Conservation (phyloP, 108 stramenopile genomes). For the Nitzschia sp. region DNA sequence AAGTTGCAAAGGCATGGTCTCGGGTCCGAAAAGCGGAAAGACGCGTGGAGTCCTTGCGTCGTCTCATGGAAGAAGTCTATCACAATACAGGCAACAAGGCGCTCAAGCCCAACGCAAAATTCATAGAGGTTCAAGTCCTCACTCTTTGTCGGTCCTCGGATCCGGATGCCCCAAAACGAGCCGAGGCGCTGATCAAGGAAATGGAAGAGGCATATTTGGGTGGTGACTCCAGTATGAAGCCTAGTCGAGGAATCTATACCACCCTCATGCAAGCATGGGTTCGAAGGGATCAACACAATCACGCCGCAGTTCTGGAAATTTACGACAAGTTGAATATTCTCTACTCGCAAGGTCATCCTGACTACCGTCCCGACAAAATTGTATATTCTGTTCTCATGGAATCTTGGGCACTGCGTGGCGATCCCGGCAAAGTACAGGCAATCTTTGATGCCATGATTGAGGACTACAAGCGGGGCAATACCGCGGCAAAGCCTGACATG, state of each 20-base stretch:
- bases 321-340: constrained; percentile 18
- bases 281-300: neutral
- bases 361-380: constrained; percentile 28
- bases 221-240: constrained; percentile 26
- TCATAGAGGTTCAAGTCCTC: constrained; percentile 1
- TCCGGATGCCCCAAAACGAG: constrained; percentile 16
- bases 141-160: constrained; percentile 32
- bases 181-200: constrained; percentile 15
- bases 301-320: constrained; percentile 14
- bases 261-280: constrained; percentile 40
- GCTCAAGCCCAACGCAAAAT: constrained; percentile 17
- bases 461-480: constrained; percentile 25
- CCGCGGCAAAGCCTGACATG: constrained; percentile 25
- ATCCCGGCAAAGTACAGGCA: constrained; percentile 7
- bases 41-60: neutral
- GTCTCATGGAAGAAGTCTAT: neutral
- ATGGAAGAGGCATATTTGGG: constrained; percentile 23
- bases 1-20: constrained; percentile 26
- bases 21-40: neutral
- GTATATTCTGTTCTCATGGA: constrained; percentile 28
- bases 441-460: constrained; percentile 29
- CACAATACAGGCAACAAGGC: constrained; percentile 5
- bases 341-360: constrained; percentile 10
- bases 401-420: constrained; percentile 19
- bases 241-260: constrained; percentile 26